Evolutionary conservation across 2,329 filamentous ascomycete genomes (phyloP).

Genomic region (Lizonia empirigonia): DNA sequence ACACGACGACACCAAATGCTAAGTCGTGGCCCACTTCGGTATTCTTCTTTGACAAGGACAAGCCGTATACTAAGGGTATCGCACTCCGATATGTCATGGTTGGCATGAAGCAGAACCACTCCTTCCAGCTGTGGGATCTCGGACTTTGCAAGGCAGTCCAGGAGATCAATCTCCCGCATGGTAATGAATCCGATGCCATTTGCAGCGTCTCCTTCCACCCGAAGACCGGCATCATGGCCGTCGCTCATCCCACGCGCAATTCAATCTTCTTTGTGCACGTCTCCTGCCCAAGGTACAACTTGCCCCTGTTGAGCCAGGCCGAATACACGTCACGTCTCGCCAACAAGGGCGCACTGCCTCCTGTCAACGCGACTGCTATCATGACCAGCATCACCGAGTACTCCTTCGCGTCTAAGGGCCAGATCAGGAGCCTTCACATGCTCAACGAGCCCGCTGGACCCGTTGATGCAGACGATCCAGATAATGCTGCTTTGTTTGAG

Average conservation of each 20-base stretch:
- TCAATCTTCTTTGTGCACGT: slow-evolving; percentile 97
- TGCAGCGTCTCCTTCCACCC: slow-evolving; percentile 97
- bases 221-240: slow-evolving; percentile 86
- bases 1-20: slow-evolving; percentile 83
- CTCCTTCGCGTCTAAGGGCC: slow-evolving; percentile 84
- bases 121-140: slow-evolving; percentile 97
- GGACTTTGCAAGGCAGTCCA: slow-evolving; percentile 94
- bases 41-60: slow-evolving; percentile 92
- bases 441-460: slow-evolving; percentile 70
- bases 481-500: slow-evolving; percentile 83
- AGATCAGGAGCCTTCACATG: slow-evolving; percentile 88
- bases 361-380: slow-evolving; percentile 92
- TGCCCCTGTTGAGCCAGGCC: slow-evolving; percentile 81
- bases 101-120: slow-evolving; percentile 98
- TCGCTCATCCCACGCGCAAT: slow-evolving; percentile 95
- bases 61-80: slow-evolving; percentile 86
- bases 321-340: slow-evolving; percentile 82
- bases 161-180: slow-evolving; percentile 94
- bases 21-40: slow-evolving; percentile 98
- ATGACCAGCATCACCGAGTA: slow-evolving; percentile 97
- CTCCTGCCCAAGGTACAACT: slow-evolving; percentile 89
- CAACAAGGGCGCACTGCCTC: slow-evolving; percentile 63
- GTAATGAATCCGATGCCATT: slow-evolving; percentile 95
- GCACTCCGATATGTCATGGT: slow-evolving; percentile 95
- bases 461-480: slow-evolving; percentile 61